Conservation (phyloP, 768 basidiomycete genomes). For the Xerocomus brunneocitrinus region DNA sequence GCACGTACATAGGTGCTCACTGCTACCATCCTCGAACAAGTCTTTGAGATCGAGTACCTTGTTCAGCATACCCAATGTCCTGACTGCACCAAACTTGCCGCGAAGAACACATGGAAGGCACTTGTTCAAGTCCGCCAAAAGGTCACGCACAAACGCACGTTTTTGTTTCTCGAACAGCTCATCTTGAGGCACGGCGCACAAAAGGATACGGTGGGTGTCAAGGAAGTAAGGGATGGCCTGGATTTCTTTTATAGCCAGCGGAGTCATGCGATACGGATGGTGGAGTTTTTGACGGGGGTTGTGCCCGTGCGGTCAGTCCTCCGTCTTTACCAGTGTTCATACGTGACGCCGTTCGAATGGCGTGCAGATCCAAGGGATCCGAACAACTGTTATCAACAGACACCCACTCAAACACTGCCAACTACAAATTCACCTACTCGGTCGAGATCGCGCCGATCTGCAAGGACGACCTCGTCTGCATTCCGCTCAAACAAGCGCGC, state of each 20-base stretch:
- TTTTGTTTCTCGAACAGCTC: slow-evolving; percentile 94
- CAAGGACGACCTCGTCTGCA: slow-evolving; percentile 94
- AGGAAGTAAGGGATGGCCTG: slow-evolving; percentile 90
- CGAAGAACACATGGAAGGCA: slow-evolving; percentile 99
- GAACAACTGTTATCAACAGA: slow-evolving; percentile 94
- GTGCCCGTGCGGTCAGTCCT: slow-evolving; percentile 76
- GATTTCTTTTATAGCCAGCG: slow-evolving; percentile 95
- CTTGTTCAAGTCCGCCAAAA: slow-evolving; percentile 99
- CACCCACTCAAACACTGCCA: slow-evolving; percentile 87
- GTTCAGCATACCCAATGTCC: slow-evolving; percentile 95
- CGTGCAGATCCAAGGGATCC: slow-evolving; percentile 75
- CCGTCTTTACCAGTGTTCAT: background rate
- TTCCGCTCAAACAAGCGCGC: slow-evolving; percentile 80
- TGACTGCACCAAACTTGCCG: slow-evolving; percentile 88
- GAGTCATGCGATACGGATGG: slow-evolving; percentile 94
- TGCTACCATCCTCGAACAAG: slow-evolving; percentile 93
- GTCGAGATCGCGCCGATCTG: slow-evolving; percentile 96
- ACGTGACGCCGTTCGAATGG: background rate
- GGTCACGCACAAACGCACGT: slow-evolving; percentile 96
- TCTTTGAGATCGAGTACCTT: slow-evolving; percentile 94
- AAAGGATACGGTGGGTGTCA: slow-evolving; percentile 91
- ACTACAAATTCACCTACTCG: slow-evolving; percentile 96
- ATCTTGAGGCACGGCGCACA: slow-evolving; percentile 96
- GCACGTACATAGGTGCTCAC: slow-evolving; percentile 69
- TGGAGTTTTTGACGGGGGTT: slow-evolving; percentile 84